These are phyloP conservation scores for Suhomyces bolitotheri DNA, from an alignment of 1,139 yeast species.

Conservation along the genomic window DNA sequence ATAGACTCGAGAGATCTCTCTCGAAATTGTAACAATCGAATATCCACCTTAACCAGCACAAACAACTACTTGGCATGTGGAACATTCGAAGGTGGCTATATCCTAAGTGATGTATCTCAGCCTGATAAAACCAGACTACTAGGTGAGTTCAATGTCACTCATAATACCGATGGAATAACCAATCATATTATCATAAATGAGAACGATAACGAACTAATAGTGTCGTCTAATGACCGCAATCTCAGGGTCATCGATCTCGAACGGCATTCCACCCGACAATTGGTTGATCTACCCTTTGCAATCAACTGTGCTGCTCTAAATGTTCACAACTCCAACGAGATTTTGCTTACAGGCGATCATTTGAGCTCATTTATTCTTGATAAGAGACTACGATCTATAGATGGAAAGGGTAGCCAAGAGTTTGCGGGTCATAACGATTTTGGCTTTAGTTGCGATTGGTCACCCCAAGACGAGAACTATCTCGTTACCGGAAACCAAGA, in stretches of 20 bases:
- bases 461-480: constrained; percentile 38
- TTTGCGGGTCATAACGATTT: constrained; percentile 54
- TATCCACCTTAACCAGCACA: constrained; percentile 52
- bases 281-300: constrained; percentile 42
- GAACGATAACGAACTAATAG: constrained; percentile 26
- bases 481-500: constrained; percentile 64
- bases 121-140: constrained; percentile 25
- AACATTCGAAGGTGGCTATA: constrained; percentile 55
- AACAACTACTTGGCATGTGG: constrained; percentile 50
- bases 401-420: constrained; percentile 16
- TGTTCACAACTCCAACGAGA: constrained; percentile 34
- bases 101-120: constrained; percentile 35
- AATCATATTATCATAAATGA: constrained; percentile 47
- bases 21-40: constrained; percentile 37
- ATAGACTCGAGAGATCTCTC: constrained; percentile 40
- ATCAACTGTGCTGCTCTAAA: constrained; percentile 52
- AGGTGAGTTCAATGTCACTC: constrained; percentile 45
- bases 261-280: constrained; percentile 3
- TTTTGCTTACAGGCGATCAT: constrained; percentile 55
- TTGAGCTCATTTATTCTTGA: constrained; percentile 47
- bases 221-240: constrained; percentile 52
- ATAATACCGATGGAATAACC: constrained; percentile 53
- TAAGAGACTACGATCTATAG: constrained; percentile 26
- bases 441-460: constrained; percentile 67
- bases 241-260: constrained; percentile 43